Conservation (phyloP, 2,329 filamentous ascomycete species). For the Aspergillus arachidicola region DNA sequence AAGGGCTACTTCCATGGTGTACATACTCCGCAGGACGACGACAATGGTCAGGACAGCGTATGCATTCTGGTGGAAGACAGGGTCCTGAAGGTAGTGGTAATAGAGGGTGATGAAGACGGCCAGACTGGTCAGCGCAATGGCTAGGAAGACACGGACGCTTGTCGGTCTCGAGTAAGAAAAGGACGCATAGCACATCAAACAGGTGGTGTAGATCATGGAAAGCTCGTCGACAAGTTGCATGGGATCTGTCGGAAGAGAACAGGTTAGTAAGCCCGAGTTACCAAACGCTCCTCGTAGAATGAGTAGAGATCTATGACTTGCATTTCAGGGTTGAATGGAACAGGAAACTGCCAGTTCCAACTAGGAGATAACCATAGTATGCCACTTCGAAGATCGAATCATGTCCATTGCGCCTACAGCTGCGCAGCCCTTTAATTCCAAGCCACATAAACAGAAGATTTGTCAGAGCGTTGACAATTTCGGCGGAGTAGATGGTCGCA, state of each 20-base stretch:
- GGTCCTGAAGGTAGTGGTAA: constrained; percentile 82
- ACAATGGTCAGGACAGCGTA: constrained; percentile 72
- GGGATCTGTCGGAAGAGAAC: constrained; percentile 52
- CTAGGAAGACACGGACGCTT: constrained; percentile 57
- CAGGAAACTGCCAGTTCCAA: constrained; percentile 63
- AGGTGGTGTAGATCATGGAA: constrained; percentile 73
- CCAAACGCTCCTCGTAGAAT: background rate
- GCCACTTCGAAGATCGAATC: constrained; percentile 73
- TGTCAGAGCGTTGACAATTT: constrained; percentile 79
- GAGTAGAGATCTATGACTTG: constrained; percentile 32
- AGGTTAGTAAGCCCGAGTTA: constrained; percentile 21
- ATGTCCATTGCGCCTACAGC: constrained; percentile 72
- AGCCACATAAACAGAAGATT: constrained; percentile 81
- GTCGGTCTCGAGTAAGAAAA: constrained; percentile 69
- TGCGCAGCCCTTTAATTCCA: constrained; percentile 72
- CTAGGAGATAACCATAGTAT: constrained; percentile 63
- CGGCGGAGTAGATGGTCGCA: constrained; percentile 73
- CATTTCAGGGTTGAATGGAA: constrained; percentile 68
- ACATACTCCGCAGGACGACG: constrained; percentile 73
- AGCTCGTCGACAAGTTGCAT: constrained; percentile 73
- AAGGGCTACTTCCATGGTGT: constrained; percentile 71
- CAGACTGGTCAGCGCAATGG: constrained; percentile 56
- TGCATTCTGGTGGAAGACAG: constrained; percentile 78
- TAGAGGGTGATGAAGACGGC: constrained; percentile 73
- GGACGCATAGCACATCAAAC: constrained; percentile 71